phyloP scores from a whole-genome alignment of 1,284 basidiomycete genomes.

The Papiliotrema terrestris region DNA sequence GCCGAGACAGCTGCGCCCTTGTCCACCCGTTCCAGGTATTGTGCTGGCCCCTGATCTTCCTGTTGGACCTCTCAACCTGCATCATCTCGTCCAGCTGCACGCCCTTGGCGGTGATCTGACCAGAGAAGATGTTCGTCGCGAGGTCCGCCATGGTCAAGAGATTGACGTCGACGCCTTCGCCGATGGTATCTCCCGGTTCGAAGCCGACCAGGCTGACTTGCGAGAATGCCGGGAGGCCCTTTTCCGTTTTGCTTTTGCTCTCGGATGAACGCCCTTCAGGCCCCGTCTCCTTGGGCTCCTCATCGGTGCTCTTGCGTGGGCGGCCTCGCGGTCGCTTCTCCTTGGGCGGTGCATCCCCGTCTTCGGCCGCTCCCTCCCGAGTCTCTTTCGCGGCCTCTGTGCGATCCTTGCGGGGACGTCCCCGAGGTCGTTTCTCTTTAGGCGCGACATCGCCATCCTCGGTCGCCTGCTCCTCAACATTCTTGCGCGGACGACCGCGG shows the following conservation, averaged over 20 bases:
- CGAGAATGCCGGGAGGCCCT: not conserved
- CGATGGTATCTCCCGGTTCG: slow-evolving; percentile 16
- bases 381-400: too few species aligned
- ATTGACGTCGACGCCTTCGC: slow-evolving; percentile 11
- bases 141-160: slow-evolving; percentile 17
- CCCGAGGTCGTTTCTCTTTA: too few species aligned
- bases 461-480: too few species aligned
- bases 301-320: not conserved
- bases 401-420: too few species aligned
- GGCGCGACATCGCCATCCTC: too few species aligned
- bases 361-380: too few species aligned
- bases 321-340: not conserved
- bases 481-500: too few species aligned
- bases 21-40: slow-evolving; percentile 21
- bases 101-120: slow-evolving; percentile 17
- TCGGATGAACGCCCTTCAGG: not conserved
- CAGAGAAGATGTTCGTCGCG: slow-evolving; percentile 15
- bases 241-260: not conserved
- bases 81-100: slow-evolving; percentile 13
- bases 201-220: slow-evolving; percentile 11
- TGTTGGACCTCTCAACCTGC: not conserved
- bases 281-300: not conserved
- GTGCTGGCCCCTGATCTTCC: slow-evolving; percentile 11
- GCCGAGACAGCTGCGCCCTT: slow-evolving; percentile 28
- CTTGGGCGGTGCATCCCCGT: too few species aligned